A percentile compares a stretch with the other conserved stretches of the same genome.
These are phyloP conservation scores for Plasmodium knowlesi DNA, from an alignment of 169 alveolate genomes.

Conservation along the genomic window DNA sequence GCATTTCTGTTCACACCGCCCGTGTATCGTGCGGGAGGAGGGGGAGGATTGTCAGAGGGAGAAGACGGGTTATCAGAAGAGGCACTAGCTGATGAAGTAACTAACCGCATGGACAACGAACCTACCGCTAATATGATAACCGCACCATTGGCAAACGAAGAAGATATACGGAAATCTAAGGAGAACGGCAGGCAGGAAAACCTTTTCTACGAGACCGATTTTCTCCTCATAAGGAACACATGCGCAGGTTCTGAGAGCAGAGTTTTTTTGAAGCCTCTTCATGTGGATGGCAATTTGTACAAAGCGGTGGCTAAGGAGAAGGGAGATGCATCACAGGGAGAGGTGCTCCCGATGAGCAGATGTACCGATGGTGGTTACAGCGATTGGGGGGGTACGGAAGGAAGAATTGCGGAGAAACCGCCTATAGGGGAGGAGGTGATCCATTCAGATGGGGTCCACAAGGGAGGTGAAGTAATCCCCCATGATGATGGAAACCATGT, in stretches of 20 bases:
- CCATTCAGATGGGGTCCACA: neutral
- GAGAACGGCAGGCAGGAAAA: neutral
- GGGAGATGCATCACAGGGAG: neutral
- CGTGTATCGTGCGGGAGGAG: neutral
- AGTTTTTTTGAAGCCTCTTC: constrained; percentile 38
- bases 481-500: neutral
- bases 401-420: neutral
- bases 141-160: neutral
- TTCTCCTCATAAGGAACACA: constrained; percentile 45
- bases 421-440: neutral
- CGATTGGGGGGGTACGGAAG: neutral
- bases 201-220: constrained; percentile 48
- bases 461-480: neutral
- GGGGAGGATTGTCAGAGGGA: neutral
- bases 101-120: neutral
- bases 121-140: neutral
- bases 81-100: neutral
- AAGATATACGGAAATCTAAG: neutral
- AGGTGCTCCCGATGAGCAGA: neutral
- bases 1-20: constrained; percentile 52
- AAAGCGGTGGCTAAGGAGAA: neutral
- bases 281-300: constrained; percentile 18
- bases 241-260: neutral
- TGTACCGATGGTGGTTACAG: neutral
- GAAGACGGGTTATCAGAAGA: neutral